phyloP scores from a whole-genome alignment of 2,329 filamentous ascomycete genomes.

The Beauveria varroae region DNA sequence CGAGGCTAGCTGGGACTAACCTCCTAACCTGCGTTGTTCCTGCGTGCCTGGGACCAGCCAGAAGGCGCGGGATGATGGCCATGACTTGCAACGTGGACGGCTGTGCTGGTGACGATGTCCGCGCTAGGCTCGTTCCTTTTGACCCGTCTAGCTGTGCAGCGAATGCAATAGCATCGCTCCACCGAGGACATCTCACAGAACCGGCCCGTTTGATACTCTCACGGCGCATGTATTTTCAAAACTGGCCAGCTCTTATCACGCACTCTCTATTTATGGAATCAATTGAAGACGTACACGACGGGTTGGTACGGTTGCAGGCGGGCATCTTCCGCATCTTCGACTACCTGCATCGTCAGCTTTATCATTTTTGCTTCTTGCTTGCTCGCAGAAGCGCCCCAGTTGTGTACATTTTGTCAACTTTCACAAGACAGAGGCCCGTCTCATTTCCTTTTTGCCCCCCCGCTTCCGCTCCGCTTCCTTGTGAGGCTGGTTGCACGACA shows the following conservation, averaged over 20 bases:
- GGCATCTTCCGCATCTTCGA: not conserved
- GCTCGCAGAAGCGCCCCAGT: not conserved
- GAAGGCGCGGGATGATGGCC: not conserved
- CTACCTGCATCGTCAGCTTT: not conserved
- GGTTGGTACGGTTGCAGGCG: conserved; percentile 3
- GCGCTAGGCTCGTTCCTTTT: not conserved
- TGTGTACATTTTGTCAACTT: not conserved
- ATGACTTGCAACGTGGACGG: not conserved
- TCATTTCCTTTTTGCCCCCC: not conserved
- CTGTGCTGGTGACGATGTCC: not conserved
- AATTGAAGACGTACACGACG: not conserved
- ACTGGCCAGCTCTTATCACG: not conserved
- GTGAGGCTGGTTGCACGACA: not conserved
- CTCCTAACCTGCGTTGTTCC: not conserved
- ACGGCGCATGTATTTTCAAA: not conserved
- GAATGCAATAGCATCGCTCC: not conserved
- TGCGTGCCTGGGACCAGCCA: not conserved
- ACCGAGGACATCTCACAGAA: not conserved
- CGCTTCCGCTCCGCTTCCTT: not conserved
- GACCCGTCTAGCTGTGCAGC: not conserved
- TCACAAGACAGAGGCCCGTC: not conserved
- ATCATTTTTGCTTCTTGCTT: not conserved
- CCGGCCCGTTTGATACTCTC: not conserved
- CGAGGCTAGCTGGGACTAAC: not conserved
- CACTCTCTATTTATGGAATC: not conserved